Conservation (phyloP, 31 red algal genomes). For the Porphyra umbilicalis region DNA sequence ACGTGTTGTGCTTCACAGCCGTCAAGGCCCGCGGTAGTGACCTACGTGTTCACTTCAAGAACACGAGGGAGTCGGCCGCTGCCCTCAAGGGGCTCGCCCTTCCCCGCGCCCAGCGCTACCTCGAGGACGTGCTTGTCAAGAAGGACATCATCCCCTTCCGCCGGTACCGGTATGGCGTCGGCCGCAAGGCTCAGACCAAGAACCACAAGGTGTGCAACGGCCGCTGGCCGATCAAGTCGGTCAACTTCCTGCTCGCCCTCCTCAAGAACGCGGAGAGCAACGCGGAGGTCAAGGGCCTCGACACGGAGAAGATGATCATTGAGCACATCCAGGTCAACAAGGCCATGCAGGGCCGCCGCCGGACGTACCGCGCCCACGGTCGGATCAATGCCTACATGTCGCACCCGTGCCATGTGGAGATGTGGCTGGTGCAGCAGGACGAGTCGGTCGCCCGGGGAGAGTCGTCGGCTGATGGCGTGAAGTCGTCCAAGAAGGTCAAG, state of each 20-base stretch:
- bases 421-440: conserved; percentile 72
- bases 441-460: conserved; percentile 59
- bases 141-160: conserved; percentile 95
- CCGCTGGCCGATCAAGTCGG: conserved; percentile 89
- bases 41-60: conserved; percentile 97
- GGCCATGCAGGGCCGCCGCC: conserved; percentile 79
- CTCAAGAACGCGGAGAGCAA: conserved; percentile 95
- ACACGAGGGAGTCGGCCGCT: conserved; percentile 85
- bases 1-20: conserved; percentile 19
- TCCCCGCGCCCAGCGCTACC: conserved; percentile 78
- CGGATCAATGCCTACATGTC: conserved; percentile 95
- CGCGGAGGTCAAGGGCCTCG: conserved; percentile 82
- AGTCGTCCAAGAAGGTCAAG: not conserved
- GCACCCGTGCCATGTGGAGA: conserved; percentile 97
- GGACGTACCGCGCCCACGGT: conserved; percentile 97
- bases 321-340: conserved; percentile 97
- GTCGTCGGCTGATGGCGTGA: conserved; percentile 35
- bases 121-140: conserved; percentile 91
- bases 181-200: conserved; percentile 88
- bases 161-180: conserved; percentile 95
- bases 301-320: conserved; percentile 84
- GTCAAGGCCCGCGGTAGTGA: conserved; percentile 82
- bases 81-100: conserved; percentile 86
- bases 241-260: conserved; percentile 63
- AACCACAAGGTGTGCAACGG: conserved; percentile 80